These are phyloP conservation scores for Komagataea norvegica DNA, from an alignment of 1,139 yeast genomes.

Conservation along the genomic window DNA sequence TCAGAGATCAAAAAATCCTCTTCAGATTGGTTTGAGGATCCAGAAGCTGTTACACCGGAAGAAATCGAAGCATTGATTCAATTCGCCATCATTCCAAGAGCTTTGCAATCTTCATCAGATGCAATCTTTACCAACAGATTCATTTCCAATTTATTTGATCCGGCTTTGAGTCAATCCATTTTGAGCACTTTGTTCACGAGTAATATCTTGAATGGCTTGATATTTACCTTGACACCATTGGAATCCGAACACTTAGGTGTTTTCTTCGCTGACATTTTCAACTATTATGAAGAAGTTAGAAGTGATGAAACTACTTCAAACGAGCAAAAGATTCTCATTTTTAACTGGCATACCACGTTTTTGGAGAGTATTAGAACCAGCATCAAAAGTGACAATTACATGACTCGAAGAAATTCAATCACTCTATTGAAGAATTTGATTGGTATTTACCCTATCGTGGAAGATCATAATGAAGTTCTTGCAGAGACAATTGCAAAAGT, in stretches of 20 bases:
- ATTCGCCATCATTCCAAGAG: conserved; percentile 69
- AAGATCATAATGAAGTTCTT: conserved; percentile 59
- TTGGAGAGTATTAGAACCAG: conserved; percentile 43
- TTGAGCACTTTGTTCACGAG: conserved; percentile 48
- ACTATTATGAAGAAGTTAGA: conserved; percentile 33
- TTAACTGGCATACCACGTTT: conserved; percentile 47
- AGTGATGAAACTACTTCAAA: conserved; percentile 24
- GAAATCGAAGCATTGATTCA: conserved; percentile 45
- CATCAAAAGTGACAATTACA: conserved; percentile 61
- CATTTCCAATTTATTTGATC: conserved; percentile 44
- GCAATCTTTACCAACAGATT: conserved; percentile 71
- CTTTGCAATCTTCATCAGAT: conserved; percentile 77
- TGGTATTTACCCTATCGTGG: conserved; percentile 62
- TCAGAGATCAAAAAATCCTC: conserved; percentile 21
- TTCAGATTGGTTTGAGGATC: conserved; percentile 28
- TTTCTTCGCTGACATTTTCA: conserved; percentile 58
- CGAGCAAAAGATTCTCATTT: conserved; percentile 41
- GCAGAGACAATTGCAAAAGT: conserved; percentile 46
- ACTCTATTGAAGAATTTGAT: conserved; percentile 68
- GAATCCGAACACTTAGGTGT: conserved; percentile 85
- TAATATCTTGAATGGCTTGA: conserved; percentile 50
- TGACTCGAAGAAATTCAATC: conserved; percentile 78
- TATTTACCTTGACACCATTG: conserved; percentile 65
- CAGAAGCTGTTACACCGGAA: conserved; percentile 16
- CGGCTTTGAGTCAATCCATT: conserved; percentile 37